A percentile compares a stretch with the other conserved stretches of the same genome.
These are phyloP conservation scores for Thermothielavioides terrestris DNA, from an alignment of 495 filamentous ascomycete species.

Conservation along the genomic window DNA sequence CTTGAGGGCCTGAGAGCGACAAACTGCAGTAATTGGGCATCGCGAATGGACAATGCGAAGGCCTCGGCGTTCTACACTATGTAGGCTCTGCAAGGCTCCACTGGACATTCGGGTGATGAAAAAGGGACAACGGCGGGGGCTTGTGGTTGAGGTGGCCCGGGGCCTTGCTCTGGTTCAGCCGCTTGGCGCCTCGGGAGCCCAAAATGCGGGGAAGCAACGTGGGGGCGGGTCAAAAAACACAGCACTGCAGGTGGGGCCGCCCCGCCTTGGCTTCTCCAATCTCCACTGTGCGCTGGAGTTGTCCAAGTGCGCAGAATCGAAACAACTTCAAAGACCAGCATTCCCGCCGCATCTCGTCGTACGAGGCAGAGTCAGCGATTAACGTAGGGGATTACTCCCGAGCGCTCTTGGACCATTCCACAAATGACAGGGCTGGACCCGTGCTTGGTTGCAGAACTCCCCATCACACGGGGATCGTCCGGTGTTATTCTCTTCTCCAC, in stretches of 20 bases:
- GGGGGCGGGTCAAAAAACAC: neutral
- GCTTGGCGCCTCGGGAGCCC: neutral
- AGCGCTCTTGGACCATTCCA: neutral
- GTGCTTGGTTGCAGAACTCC: too few relatives aligned
- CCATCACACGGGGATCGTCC: neutral
- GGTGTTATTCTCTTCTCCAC: neutral
- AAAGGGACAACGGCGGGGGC: too few relatives aligned
- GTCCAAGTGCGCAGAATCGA: neutral
- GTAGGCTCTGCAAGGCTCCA: too few relatives aligned
- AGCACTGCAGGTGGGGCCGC: neutral
- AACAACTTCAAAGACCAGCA: neutral
- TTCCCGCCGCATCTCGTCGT: neutral
- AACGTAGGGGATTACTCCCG: neutral
- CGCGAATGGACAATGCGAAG: too few relatives aligned
- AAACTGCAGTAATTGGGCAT: too few relatives aligned
- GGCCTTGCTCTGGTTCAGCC: neutral
- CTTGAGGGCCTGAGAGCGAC: too few relatives aligned
- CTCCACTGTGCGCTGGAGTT: neutral
- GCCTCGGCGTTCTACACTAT: too few relatives aligned
- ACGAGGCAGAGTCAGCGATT: neutral
- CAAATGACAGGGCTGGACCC: neutral
- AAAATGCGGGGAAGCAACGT: slow-evolving; percentile 3
- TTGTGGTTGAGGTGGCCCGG: neutral
- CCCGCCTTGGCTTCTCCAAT: slow-evolving; percentile 5
- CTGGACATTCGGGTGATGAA: too few relatives aligned